phyloP scores from a whole-genome alignment of 495 filamentous ascomycete genomes.

The Annulohypoxylon bovei region DNA sequence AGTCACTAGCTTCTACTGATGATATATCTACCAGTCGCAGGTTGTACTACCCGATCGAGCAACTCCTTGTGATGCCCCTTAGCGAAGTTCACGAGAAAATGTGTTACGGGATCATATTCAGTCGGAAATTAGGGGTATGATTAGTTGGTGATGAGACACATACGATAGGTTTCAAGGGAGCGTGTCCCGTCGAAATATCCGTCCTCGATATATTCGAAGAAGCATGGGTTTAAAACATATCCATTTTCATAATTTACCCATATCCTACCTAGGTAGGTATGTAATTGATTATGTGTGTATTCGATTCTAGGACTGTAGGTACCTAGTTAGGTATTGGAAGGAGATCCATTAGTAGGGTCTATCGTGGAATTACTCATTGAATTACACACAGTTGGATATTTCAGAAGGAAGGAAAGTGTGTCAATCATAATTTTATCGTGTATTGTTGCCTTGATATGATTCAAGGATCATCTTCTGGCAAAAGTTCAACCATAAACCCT shows the following conservation, averaged over 20 bases:
- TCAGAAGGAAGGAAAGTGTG: not conserved
- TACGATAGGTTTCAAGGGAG: slow-evolving; percentile 17
- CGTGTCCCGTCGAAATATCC: not conserved
- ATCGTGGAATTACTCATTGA: not conserved
- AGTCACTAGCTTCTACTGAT: not conserved
- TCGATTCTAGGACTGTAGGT: not conserved
- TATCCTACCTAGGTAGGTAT: no score
- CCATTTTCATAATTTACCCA: no score
- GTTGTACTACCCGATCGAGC: not conserved
- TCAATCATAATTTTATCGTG: slow-evolving; percentile 10
- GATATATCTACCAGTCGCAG: not conserved
- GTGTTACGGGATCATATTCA: slow-evolving; percentile 1
- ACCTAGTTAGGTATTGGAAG: not conserved
- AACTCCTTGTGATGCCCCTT: not conserved
- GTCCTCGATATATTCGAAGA: not conserved
- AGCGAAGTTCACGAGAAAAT: slow-evolving; percentile 3
- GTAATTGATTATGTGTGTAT: not conserved
- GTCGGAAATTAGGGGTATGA: slow-evolving; percentile 32
- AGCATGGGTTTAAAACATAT: not conserved
- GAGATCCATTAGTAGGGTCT: not conserved
- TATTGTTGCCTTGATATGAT: not conserved
- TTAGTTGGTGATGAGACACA: not conserved
- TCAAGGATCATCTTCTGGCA: not conserved
- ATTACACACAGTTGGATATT: not conserved
- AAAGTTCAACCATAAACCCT: not conserved